Evolutionary conservation across 2,329 filamentous ascomycete genomes (phyloP).

Genomic region (Leptodontidium sp.): DNA sequence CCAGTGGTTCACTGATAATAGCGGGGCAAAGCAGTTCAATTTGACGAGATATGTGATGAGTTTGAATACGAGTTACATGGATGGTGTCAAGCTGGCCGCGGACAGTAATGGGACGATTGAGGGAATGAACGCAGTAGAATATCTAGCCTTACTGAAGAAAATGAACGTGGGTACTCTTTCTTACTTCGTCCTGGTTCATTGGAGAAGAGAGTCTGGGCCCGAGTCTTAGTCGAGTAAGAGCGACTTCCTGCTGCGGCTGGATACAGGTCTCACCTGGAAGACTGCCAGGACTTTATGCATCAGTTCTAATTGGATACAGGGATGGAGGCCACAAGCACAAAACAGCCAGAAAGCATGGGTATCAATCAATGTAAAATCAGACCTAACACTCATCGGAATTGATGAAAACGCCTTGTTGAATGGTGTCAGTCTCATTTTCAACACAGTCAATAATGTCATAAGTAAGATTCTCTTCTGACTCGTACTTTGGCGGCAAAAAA

Average conservation of each 20-base stretch:
- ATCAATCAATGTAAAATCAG: slow-evolving; percentile 19
- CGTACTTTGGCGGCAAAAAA: neutral
- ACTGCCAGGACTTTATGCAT: too few species aligned
- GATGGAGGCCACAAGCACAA: slow-evolving; percentile 17
- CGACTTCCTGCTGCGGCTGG: too few species aligned
- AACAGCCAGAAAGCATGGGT: slow-evolving; percentile 18
- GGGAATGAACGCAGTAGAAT: slow-evolving; percentile 14
- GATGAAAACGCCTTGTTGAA: slow-evolving; percentile 14
- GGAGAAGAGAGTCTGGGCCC: too few species aligned
- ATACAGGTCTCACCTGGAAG: neutral
- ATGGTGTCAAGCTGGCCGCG: neutral
- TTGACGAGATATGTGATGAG: slow-evolving; percentile 24
- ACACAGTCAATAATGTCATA: slow-evolving; percentile 16
- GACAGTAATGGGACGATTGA: slow-evolving; percentile 19
- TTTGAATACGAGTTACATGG: slow-evolving; percentile 20
- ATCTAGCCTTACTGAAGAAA: slow-evolving; percentile 1
- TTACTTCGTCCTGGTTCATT: too few species aligned
- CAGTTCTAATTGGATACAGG: neutral
- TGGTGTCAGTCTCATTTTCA: slow-evolving; percentile 13
- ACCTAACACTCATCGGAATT: slow-evolving; percentile 17
- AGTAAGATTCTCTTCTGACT: neutral
- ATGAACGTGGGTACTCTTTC: slow-evolving; percentile 6
- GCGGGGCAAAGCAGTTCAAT: slow-evolving; percentile 18
- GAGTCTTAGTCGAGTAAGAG: too few species aligned
- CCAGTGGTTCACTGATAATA: slow-evolving; percentile 21